phyloP scores from a whole-genome alignment of 352 stramenopile species.

The Pythium sp. region DNA sequence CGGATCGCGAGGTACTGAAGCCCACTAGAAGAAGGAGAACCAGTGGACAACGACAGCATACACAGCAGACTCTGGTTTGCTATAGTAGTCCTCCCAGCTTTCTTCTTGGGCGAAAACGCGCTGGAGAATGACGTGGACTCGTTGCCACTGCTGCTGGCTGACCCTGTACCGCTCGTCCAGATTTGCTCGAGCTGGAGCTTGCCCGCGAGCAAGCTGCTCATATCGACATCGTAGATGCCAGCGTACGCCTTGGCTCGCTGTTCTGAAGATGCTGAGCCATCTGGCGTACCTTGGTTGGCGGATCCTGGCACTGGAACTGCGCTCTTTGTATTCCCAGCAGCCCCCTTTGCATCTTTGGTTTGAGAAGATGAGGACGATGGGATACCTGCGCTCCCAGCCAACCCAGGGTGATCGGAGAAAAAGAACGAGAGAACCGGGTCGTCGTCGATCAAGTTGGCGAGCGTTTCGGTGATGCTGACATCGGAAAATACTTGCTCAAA shows the following conservation, averaged over 20 bases:
- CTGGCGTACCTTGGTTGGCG: neutral
- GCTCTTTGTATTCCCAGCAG: slow-evolving; percentile 2
- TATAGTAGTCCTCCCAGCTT: slow-evolving; percentile 1
- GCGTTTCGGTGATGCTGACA: slow-evolving; percentile 42
- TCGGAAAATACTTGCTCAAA: slow-evolving; percentile 52
- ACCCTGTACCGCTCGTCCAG: slow-evolving; percentile 24
- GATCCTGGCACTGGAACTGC: slow-evolving; percentile 11
- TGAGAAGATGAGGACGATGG: slow-evolving; percentile 13
- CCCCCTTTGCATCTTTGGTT: slow-evolving; percentile 34
- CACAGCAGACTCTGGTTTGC: slow-evolving; percentile 29
- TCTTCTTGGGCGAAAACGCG: slow-evolving; percentile 9
- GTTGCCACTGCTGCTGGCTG: neutral
- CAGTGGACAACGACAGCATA: slow-evolving; percentile 7
- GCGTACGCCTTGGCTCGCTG: slow-evolving; percentile 31
- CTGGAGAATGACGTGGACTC: neutral
- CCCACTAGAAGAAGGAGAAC: slow-evolving; percentile 7
- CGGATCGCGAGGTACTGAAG: slow-evolving; percentile 50
- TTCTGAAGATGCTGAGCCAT: neutral
- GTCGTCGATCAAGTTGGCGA: slow-evolving; percentile 43
- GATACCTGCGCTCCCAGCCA: slow-evolving; percentile 18
- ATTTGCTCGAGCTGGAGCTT: slow-evolving; percentile 41
- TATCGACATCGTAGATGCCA: slow-evolving; percentile 63
- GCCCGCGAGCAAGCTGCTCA: slow-evolving; percentile 45
- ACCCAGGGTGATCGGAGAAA: slow-evolving; percentile 45
- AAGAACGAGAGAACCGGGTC: slow-evolving; percentile 70